Percentiles rank a stretch among this genome's conserved stretches.
Evolutionary conservation across 176 grass and related monocot genomes (phyloP).

Genomic region (Oryza rufipogon): DNA sequence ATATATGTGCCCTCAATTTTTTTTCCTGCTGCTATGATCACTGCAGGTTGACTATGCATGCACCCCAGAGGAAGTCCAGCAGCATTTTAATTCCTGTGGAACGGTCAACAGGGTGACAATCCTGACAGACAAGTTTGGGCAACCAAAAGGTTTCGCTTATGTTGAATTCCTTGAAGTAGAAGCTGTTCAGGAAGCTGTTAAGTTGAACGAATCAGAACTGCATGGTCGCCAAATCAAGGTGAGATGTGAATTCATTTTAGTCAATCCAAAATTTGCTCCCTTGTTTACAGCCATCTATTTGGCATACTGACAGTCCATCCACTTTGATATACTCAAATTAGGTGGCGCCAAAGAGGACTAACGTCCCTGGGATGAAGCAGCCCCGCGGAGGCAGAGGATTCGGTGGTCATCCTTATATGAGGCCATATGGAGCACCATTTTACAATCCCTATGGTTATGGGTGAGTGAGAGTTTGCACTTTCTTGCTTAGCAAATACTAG

Average conservation of each 20-base stretch:
- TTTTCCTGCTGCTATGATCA: neutral
- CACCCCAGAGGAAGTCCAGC: slow-evolving; percentile 85
- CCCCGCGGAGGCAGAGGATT: slow-evolving; percentile 55
- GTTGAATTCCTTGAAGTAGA: slow-evolving; percentile 82
- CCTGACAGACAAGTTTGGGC: slow-evolving; percentile 80
- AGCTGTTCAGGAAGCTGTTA: slow-evolving; percentile 76
- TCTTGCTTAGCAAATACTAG: neutral
- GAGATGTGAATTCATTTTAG: neutral
- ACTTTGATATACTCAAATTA: slow-evolving; percentile 26
- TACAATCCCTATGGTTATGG: slow-evolving; percentile 73
- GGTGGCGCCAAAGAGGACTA: slow-evolving; percentile 78
- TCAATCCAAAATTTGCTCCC: neutral
- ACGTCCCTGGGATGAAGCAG: slow-evolving; percentile 80
- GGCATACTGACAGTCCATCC: slow-evolving; percentile 1
- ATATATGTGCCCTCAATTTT: slow-evolving; percentile 12
- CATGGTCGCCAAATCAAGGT: slow-evolving; percentile 80
- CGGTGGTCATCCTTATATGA: slow-evolving; percentile 61
- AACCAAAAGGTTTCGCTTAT: slow-evolving; percentile 86
- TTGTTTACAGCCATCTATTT: neutral
- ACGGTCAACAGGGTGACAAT: slow-evolving; percentile 87
- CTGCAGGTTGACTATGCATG: slow-evolving; percentile 85
- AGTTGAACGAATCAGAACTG: slow-evolving; percentile 69
- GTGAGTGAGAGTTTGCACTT: slow-evolving; percentile 52
- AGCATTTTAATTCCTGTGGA: slow-evolving; percentile 87
- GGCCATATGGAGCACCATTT: slow-evolving; percentile 63